Conservation (phyloP, 352 stramenopile species). For the Globisporangium cylindrosporum region DNA sequence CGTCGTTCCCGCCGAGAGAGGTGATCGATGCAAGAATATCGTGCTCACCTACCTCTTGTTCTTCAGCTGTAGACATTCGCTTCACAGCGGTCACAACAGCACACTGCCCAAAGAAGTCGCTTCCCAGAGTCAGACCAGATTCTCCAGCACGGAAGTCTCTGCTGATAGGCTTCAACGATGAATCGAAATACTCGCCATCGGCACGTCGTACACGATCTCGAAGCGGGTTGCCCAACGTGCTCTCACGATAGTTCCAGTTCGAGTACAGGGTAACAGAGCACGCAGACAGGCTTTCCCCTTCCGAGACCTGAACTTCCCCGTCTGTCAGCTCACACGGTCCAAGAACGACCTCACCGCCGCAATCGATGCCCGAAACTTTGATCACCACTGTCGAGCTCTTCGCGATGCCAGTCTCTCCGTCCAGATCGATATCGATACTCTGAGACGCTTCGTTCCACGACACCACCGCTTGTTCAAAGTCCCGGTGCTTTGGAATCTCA, state of each 20-base stretch:
- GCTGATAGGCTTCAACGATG: conserved; percentile 30
- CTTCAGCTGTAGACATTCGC: conserved; percentile 23
- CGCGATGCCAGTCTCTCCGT: conserved; percentile 31
- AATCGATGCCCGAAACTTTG: conserved; percentile 30
- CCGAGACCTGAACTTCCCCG: conserved; percentile 8
- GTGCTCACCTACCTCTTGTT: conserved; percentile 14
- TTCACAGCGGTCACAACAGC: conserved; percentile 40
- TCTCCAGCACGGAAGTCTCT: conserved; percentile 33
- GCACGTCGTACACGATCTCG: conserved; percentile 20
- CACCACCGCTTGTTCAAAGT: conserved; percentile 30
- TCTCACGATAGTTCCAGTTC: conserved; percentile 39
- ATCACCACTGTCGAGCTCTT: conserved; percentile 34
- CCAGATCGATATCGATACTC: conserved; percentile 31
- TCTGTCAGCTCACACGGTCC: conserved; percentile 44
- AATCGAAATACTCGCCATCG: conserved; percentile 29
- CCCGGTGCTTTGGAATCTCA: conserved; percentile 25
- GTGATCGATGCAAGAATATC: conserved; percentile 48
- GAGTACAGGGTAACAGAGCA: conserved; percentile 30
- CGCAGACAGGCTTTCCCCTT: conserved; percentile 5
- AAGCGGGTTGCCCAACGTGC: conserved; percentile 28
- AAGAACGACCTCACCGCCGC: conserved; percentile 27
- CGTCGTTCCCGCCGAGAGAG: conserved; percentile 24
- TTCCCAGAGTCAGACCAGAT: conserved; percentile 37
- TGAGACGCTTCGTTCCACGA: conserved; percentile 25
- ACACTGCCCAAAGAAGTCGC: conserved; percentile 61